Conservation (phyloP, 768 basidiomycete species). For the Russula lepida region DNA sequence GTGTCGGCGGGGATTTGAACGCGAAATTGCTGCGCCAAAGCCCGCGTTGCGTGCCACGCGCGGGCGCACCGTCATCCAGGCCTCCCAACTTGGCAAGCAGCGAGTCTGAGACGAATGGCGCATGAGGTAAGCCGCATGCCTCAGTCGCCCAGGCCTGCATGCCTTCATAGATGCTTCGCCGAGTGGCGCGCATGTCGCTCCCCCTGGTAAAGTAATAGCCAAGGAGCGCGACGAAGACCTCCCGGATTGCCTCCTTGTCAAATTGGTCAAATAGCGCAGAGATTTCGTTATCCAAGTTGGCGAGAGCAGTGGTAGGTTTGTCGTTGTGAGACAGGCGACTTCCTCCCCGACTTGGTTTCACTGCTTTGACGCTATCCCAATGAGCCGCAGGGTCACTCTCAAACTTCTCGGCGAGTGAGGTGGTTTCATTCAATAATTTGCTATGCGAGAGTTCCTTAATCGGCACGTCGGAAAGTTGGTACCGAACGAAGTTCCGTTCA, state of each 20-base stretch:
- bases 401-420: slow-evolving; percentile 37
- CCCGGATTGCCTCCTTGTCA: slow-evolving; percentile 10
- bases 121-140: slow-evolving; percentile 8
- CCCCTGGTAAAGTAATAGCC: slow-evolving; percentile 15
- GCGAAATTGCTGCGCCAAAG: neutral
- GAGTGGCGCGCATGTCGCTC: slow-evolving; percentile 5
- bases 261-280: slow-evolving; percentile 8
- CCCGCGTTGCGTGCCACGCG: neutral
- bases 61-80: neutral
- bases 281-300: slow-evolving; percentile 21
- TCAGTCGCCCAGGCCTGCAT: slow-evolving; percentile 19
- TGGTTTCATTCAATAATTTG: slow-evolving; percentile 40
- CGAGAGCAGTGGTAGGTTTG: slow-evolving; percentile 1
- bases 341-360: neutral
- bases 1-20: neutral
- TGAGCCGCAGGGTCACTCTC: slow-evolving; percentile 39
- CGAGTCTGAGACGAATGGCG: slow-evolving; percentile 9
- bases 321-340: neutral
- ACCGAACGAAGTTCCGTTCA: slow-evolving; percentile 61
- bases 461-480: slow-evolving; percentile 58
- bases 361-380: slow-evolving; percentile 20
- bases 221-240: slow-evolving; percentile 18
- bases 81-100: slow-evolving; percentile 16
- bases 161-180: slow-evolving; percentile 5
- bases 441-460: slow-evolving; percentile 49